Conservation (phyloP, 306 rosid species). For the Abrus pulchellus region DNA sequence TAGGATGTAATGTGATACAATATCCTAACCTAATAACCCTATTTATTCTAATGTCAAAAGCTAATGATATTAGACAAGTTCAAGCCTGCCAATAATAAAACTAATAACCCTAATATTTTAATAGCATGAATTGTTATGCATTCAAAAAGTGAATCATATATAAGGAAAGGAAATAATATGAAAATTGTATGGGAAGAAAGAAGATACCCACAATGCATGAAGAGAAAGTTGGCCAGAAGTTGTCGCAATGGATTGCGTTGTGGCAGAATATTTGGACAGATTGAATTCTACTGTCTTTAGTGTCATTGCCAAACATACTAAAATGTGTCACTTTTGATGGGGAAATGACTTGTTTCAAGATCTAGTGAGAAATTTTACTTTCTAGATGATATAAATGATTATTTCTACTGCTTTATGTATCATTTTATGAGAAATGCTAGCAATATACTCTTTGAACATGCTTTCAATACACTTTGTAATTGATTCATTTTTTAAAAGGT, state of each 20-base stretch:
- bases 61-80: too few species aligned
- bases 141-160: slow-evolving; percentile 16
- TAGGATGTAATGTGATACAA: slow-evolving; percentile 1
- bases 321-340: slow-evolving; percentile 7
- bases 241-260: not conserved
- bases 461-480: too few species aligned
- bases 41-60: not conserved
- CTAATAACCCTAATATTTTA: slow-evolving; percentile 2
- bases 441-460: too few species aligned
- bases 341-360: not conserved
- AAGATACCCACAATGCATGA: slow-evolving; percentile 16
- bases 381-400: not conserved
- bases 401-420: not conserved
- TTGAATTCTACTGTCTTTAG: not conserved
- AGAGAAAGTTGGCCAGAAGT: slow-evolving; percentile 8
- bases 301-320: not conserved
- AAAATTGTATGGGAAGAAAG: slow-evolving; percentile 3
- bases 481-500: too few species aligned
- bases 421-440: too few species aligned
- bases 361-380: slow-evolving; percentile 16
- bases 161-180: not conserved
- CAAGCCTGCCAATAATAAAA: slow-evolving; percentile 12
- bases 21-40: not conserved
- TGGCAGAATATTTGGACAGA: slow-evolving; percentile 8
- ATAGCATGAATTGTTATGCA: slow-evolving; percentile 20